These are phyloP conservation scores for Neurospora sp. DNA, from an alignment of 495 filamentous ascomycete species.

Conservation along the genomic window DNA sequence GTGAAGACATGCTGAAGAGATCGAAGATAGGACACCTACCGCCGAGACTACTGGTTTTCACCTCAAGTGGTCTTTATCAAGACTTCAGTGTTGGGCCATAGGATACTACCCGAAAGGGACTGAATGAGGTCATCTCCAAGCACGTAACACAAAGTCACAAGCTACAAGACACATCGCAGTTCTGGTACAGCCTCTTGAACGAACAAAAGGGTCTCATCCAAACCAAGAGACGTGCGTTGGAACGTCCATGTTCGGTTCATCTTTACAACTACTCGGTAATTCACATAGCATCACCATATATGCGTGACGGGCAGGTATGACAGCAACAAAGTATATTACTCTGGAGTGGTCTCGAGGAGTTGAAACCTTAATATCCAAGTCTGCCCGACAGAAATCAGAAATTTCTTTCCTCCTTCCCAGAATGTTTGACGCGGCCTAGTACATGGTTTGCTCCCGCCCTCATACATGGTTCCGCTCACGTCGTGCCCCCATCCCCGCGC, in stretches of 20 bases:
- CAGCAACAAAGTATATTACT: neutral
- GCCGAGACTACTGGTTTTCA: too few relatives aligned
- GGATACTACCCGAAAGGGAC: too few relatives aligned
- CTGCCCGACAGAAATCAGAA: neutral
- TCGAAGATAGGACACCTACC: too few relatives aligned
- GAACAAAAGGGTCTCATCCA: neutral
- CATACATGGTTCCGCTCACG: neutral
- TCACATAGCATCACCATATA: neutral
- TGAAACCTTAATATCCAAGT: neutral
- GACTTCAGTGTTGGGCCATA: too few relatives aligned
- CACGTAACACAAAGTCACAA: too few relatives aligned
- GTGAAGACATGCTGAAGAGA: too few relatives aligned
- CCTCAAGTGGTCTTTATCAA: too few relatives aligned
- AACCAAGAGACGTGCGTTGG: neutral
- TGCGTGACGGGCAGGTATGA: rapidly evolving
- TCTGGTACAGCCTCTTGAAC: neutral
- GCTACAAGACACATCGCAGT: neutral
- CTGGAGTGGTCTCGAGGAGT: neutral
- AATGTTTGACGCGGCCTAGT: neutral
- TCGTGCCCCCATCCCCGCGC: neutral
- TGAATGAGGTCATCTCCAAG: too few relatives aligned
- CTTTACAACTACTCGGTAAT: neutral
- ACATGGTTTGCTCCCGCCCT: neutral
- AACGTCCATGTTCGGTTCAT: neutral
- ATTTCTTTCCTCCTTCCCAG: neutral